These are phyloP conservation scores for Cladosporium sp. DNA, from an alignment of 2,329 filamentous ascomycete species.

Conservation along the genomic window DNA sequence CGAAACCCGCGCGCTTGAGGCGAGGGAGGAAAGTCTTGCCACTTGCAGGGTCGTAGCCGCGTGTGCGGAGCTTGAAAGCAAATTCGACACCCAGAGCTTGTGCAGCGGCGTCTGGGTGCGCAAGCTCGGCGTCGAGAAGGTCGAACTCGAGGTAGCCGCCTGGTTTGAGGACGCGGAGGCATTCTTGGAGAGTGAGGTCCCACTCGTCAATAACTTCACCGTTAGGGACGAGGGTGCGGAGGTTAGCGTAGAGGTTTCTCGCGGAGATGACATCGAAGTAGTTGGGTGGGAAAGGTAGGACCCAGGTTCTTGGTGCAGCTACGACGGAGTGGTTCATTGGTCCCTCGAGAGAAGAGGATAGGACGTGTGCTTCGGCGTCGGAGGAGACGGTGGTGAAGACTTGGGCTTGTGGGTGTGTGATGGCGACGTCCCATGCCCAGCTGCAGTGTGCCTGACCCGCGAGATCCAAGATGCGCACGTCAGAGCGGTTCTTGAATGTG, in stretches of 20 bases:
- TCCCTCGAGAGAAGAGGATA: constrained; percentile 74
- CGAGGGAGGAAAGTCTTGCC: constrained; percentile 79
- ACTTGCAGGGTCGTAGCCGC: constrained; percentile 84
- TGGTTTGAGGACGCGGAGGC: constrained; percentile 86
- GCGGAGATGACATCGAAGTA: constrained; percentile 93
- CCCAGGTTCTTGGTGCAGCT: constrained; percentile 72
- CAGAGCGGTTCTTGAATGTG: constrained; percentile 37
- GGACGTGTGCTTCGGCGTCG: constrained; percentile 36
- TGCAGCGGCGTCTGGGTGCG: constrained; percentile 76
- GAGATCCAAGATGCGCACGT: constrained; percentile 76
- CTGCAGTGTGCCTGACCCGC: constrained; percentile 82
- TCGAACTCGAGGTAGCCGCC: constrained; percentile 91
- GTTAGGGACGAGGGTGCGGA: constrained; percentile 66
- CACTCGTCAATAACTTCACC: constrained; percentile 68
- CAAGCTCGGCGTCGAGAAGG: constrained; percentile 84
- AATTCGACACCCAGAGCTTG: constrained; percentile 89
- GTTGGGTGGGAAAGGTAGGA: constrained; percentile 78
- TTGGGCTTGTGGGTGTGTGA: constrained; percentile 80
- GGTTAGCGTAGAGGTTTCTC: constrained; percentile 78
- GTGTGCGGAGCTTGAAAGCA: constrained; percentile 80
- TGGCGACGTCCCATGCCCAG: constrained; percentile 93
- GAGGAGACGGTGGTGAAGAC: constrained; percentile 72
- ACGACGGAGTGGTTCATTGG: constrained; percentile 86
- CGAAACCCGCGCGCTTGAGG: constrained; percentile 73
- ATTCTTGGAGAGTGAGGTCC: constrained; percentile 80